A percentile compares a stretch with the other conserved stretches of the same genome.
Conservation (phyloP, 2,329 filamentous ascomycete genomes). For the Hypoxylon sp. region DNA sequence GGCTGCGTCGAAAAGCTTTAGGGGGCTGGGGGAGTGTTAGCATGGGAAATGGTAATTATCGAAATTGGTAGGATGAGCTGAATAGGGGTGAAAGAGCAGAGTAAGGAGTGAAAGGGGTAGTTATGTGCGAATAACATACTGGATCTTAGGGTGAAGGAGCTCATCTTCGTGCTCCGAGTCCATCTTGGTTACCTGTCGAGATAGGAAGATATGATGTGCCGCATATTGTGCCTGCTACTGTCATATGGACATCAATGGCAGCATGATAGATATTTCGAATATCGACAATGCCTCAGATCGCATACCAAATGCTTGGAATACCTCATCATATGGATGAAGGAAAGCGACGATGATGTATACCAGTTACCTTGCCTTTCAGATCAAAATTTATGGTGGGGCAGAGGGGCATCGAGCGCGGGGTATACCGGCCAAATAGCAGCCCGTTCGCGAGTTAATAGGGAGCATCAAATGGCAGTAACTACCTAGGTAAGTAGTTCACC, state of each 20-base stretch:
- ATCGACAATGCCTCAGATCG: not conserved
- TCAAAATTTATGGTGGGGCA: constrained; percentile 29
- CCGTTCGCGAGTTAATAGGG: too few relatives aligned
- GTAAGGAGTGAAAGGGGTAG: not conserved
- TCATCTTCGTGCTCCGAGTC: constrained; percentile 39
- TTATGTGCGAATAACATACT: constrained; percentile 39
- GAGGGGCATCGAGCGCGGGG: constrained; percentile 26
- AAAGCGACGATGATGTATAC: not conserved
- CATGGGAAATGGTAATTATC: not conserved
- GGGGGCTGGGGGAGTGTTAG: constrained; percentile 51
- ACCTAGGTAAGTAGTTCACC: too few relatives aligned
- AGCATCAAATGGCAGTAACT: too few relatives aligned
- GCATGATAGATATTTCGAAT: not conserved
- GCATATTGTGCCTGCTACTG: not conserved
- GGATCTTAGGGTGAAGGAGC: constrained; percentile 41
- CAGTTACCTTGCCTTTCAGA: not conserved
- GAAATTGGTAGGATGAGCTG: not conserved
- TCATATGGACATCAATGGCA: not conserved
- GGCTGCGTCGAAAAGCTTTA: constrained; percentile 59
- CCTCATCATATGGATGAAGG: not conserved
- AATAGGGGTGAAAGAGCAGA: not conserved
- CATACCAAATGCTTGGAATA: not conserved
- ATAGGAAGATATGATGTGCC: not conserved
- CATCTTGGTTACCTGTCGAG: constrained; percentile 42
- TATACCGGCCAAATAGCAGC: too few relatives aligned